Evolutionary conservation across 2,329 filamentous ascomycete species (phyloP), one percentile per base, ranked within the genome.

Genomic region (Fusarium haematococcum): DNA sequence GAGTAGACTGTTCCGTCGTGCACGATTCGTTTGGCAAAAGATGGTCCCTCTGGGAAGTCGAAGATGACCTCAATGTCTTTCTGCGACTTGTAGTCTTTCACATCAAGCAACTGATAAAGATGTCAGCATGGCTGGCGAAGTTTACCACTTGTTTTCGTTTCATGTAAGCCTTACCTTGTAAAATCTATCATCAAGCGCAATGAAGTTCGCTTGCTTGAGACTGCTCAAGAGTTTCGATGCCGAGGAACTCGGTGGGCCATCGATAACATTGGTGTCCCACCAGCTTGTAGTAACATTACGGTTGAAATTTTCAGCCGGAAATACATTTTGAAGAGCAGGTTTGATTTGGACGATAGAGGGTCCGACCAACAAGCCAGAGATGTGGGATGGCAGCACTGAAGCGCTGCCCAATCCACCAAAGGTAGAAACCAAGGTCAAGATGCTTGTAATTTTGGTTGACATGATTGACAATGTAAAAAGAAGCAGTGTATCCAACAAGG

Each of bases 1-100:
- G 71, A 65, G 62, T 54, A 74, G 6, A 74, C 69, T 0, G 69
- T 74, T 30, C 67, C 69, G 27, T 74, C 71, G 20, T 73, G 69
- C 1, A 68, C 61, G 7, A 74, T 13, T 2, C 71, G 69, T 1
- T 68, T 67, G 16, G 71, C 63, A 25, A 66, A 74, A 2, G 61
- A 66, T 16, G 69, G 71, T 9, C 57, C 59, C 9, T 50, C 39
- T 18, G 67, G 69, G 59, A 72, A 72, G 7, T 63, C 11, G n/a
- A 72, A 72, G 35, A 72, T 37, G 8, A 14, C 25, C 25, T 72
- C 67, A 7, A 72, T 37, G 11, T 61, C 16, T n/a, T 45, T 48
- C 30, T 4, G 5, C 25, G 9, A 20, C 5, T 5, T 60, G 20
- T 57, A 25, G 23, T 65, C 20, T 2, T 50, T 50, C 20, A 58